Conservation (phyloP, 208 protist genomes). For the Porcisia deanei region DNA sequence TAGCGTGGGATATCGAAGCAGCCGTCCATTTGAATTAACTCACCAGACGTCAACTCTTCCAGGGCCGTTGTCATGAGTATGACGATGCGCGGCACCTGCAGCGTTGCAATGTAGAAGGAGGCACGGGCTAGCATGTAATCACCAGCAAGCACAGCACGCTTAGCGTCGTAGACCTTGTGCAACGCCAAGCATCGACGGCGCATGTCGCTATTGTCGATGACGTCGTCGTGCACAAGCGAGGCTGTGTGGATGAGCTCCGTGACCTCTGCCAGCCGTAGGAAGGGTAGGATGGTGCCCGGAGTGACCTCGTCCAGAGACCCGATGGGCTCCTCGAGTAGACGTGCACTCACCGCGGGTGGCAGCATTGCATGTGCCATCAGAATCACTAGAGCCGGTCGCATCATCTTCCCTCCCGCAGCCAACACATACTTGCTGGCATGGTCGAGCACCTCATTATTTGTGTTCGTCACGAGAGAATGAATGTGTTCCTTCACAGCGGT, state of each 20-base stretch:
- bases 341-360: conserved; percentile 46
- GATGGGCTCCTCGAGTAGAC: conserved; percentile 38
- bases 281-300: conserved; percentile 59
- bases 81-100: conserved; percentile 89
- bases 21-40: conserved; percentile 95
- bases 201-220: conserved; percentile 93
- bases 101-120: conserved; percentile 82
- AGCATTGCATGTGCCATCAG: conserved; percentile 79
- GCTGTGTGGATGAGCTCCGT: conserved; percentile 97
- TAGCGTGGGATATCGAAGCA: conserved; percentile 81
- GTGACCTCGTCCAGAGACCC: conserved; percentile 65
- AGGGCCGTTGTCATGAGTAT: conserved; percentile 92
- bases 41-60: conserved; percentile 92
- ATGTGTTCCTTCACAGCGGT: conserved; percentile 68
- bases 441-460: conserved; percentile 75
- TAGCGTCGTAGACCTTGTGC: conserved; percentile 85
- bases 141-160: conserved; percentile 91
- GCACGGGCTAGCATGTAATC: conserved; percentile 94
- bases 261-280: conserved; percentile 91
- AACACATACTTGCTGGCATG: conserved; percentile 79
- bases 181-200: conserved; percentile 86
- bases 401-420: conserved; percentile 67
- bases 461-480: conserved; percentile 54
- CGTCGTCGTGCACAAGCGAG: conserved; percentile 96
- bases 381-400: conserved; percentile 80